Evolutionary conservation across 345 rosid species (phyloP), one percentile per base, ranked within the genome.

Genomic region (Aquilaria yunnanensis): DNA sequence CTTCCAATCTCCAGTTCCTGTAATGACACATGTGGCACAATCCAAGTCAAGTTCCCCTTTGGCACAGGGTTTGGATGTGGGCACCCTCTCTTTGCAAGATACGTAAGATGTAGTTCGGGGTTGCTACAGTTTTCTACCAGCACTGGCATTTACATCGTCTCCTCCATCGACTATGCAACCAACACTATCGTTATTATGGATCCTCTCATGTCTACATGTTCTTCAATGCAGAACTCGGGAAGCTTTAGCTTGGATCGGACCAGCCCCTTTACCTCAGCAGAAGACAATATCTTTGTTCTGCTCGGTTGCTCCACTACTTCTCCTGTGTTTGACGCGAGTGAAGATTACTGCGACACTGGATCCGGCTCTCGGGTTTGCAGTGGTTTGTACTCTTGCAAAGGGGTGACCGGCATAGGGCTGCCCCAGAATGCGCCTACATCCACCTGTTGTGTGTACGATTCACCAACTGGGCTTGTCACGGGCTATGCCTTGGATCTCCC

Each of bases 301-400:
- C 84, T 85, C 2, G 88, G 88, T 3, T 85, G 92, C 67, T 85
- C 92, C 45, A 75, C 76, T 14, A 77, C 82, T 52, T 85, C 92
- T 61, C 88, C 84, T 0, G 77, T 83, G 29, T 85, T 83, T 49
- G 92, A 83, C 59, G 74, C 86, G 5, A 66, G 70, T 14, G 78
- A 78, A 49, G 84, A 79, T 57, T 49, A 81, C 68, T 85, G 92
- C 51, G 73, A 62, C 46, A 83, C 67, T 0, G 92, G 88, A 34
- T 83, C 92, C 2, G 71, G 72, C 37, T 68, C 86, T 70, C 84
- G 88, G 29, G 79, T 83, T 60, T 81, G 92, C 12, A 70, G 77
- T 54, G 88, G 88, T 12, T 29, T 85, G 58, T 85, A 85, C 61
- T 85, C 86, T 31, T 85, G 92, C 77, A 75, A 77, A 64, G 92